These are phyloP conservation scores for Hermanozyma aechmeae DNA, from an alignment of 805 yeast species.

Conservation along the genomic window DNA sequence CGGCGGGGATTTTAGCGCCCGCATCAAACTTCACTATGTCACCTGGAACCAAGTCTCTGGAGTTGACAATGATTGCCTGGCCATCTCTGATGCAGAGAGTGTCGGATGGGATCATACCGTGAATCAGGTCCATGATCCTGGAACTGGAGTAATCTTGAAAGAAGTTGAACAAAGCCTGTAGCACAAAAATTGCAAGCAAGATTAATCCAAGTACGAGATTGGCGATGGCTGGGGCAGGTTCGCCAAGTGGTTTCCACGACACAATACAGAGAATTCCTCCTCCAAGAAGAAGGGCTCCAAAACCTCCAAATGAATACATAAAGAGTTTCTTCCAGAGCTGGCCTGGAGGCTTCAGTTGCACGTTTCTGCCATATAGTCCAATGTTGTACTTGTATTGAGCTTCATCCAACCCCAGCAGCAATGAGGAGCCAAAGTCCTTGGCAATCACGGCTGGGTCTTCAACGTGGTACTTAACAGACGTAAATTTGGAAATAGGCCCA, in stretches of 20 bases:
- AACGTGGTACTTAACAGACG: constrained; percentile 20
- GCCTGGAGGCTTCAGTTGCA: constrained; percentile 28
- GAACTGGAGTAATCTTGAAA: constrained; percentile 40
- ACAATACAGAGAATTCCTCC: constrained; percentile 35
- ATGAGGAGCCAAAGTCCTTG: constrained; percentile 11
- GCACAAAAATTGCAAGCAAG: constrained; percentile 27
- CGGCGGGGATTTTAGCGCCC: constrained; percentile 40
- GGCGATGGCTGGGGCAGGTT: constrained; percentile 33
- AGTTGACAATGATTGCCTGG: constrained; percentile 12
- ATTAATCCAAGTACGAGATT: constrained; percentile 36
- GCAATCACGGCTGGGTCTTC: constrained; percentile 16
- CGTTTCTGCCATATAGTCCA: constrained; percentile 23
- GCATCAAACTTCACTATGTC: constrained; percentile 28
- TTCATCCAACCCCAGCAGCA: constrained; percentile 13
- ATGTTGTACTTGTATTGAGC: constrained; percentile 6
- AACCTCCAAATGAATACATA: constrained; percentile 39
- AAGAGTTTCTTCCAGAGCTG: constrained; percentile 22
- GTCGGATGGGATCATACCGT: constrained; percentile 32
- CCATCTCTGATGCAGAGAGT: constrained; percentile 29
- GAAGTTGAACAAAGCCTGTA: constrained; percentile 37
- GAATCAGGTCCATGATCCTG: constrained; percentile 39
- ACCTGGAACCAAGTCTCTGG: constrained; percentile 35
- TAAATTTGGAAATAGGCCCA: constrained; percentile 11
- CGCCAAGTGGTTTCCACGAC: constrained; percentile 39
- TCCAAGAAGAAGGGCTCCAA: constrained; percentile 31